phyloP scores from a whole-genome alignment of 441 rosid species.

The California macrophylla region DNA sequence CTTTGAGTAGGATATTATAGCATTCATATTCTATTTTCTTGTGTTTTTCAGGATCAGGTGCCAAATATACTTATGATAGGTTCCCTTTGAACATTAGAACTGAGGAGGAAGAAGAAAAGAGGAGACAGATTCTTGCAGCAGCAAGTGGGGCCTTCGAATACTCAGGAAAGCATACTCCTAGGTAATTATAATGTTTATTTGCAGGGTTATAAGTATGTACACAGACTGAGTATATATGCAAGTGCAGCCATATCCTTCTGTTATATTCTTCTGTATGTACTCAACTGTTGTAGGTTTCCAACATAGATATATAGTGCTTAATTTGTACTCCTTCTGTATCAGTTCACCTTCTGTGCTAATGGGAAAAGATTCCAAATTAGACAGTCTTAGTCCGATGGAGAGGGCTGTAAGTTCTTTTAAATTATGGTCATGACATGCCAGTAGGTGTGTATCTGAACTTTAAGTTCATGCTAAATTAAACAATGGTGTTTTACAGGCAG shows the following conservation, averaged over 20 bases:
- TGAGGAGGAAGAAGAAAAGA: slow-evolving; percentile 92
- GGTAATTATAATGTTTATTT: slow-evolving; percentile 32
- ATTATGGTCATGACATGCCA: slow-evolving; percentile 20
- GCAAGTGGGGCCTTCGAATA: slow-evolving; percentile 82
- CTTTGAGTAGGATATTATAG: slow-evolving; percentile 8
- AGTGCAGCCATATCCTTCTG: not conserved
- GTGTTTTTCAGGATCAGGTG: slow-evolving; percentile 53
- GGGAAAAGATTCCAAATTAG: slow-evolving; percentile 49
- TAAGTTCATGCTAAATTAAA: slow-evolving; percentile 11
- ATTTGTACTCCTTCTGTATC: slow-evolving; percentile 25
- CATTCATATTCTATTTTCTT: slow-evolving; percentile 21
- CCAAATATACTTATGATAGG: slow-evolving; percentile 86
- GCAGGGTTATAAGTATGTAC: slow-evolving; percentile 14
- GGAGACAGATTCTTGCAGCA: slow-evolving; percentile 85
- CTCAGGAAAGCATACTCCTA: slow-evolving; percentile 59
- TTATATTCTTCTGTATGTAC: not conserved
- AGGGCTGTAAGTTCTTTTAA: slow-evolving; percentile 75
- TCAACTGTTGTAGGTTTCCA: not conserved
- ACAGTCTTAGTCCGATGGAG: slow-evolving; percentile 72
- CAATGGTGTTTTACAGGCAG: slow-evolving; percentile 51
- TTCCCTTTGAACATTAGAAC: slow-evolving; percentile 84
- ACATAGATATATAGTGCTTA: slow-evolving; percentile 11
- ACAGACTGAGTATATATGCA: slow-evolving; percentile 13
- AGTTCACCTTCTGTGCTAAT: slow-evolving; percentile 65
- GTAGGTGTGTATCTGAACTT: slow-evolving; percentile 13